phyloP scores from a whole-genome alignment of 2,329 filamentous ascomycete genomes.

The Neonectria punicea region DNA sequence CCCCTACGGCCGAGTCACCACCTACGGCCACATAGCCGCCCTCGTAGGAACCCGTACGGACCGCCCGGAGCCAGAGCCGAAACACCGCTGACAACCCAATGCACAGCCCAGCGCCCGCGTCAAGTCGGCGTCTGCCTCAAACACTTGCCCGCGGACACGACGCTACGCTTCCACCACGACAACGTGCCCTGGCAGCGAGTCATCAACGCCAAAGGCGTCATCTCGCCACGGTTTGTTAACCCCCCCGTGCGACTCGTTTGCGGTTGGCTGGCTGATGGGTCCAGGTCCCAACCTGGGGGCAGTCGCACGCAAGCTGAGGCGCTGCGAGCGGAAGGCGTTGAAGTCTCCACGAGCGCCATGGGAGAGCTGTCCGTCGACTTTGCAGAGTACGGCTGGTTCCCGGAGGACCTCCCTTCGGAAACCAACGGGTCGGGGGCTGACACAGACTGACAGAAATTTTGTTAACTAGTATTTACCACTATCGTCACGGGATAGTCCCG shows the following conservation, averaged over 20 bases:
- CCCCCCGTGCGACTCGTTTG: neutral
- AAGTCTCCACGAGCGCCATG: conserved; percentile 59
- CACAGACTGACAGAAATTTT: neutral
- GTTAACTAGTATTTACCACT: conserved; percentile 45
- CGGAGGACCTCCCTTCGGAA: conserved; percentile 60
- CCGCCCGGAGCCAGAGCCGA: neutral
- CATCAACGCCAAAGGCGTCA: conserved; percentile 85
- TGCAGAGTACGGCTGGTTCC: conserved; percentile 66
- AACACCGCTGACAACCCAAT: neutral
- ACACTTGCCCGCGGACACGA: conserved; percentile 72
- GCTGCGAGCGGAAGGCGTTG: conserved; percentile 63
- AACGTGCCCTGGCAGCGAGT: conserved; percentile 97
- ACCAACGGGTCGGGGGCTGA: conserved; percentile 23
- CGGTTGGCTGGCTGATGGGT: neutral
- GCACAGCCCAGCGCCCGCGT: conserved; percentile 73
- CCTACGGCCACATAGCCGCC: conserved; percentile 83
- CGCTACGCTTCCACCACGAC: conserved; percentile 70
- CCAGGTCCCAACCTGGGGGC: conserved; percentile 60
- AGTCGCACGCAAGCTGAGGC: conserved; percentile 62
- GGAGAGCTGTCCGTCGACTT: conserved; percentile 65
- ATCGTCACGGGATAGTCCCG: conserved; percentile 32
- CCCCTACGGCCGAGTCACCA: conserved; percentile 84
- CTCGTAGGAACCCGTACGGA: conserved; percentile 77
- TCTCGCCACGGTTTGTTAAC: conserved; percentile 77
- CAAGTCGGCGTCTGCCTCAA: conserved; percentile 94